Base-by-base conservation (phyloP, 192 early-diverging fungal species). In the Martensiomyces pterosporus region DNA sequence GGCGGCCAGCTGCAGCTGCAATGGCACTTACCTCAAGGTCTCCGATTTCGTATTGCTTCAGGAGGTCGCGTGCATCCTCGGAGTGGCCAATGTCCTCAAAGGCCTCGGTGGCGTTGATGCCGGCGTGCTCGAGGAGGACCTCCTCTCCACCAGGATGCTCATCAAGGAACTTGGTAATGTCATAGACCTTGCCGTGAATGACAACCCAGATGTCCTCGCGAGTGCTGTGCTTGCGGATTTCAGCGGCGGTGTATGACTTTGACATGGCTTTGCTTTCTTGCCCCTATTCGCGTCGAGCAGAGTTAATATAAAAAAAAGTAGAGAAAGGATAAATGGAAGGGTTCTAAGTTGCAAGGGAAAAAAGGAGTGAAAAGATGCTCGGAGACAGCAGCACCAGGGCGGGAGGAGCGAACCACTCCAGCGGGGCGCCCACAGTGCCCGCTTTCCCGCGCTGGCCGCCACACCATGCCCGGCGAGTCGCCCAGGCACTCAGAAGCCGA, bases 121-220 rank as follows among this genome's bases (percentile, higher is more conserved):
- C 95, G 41, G 83, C 92, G 55, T 86, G 80, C 71, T 95, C 95
- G 35, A 94, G 58, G 52, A 98, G 75, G 12, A 98, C 90, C 67
- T 98, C 95, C 75, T 95, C 95, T 64, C 95, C 95, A 65, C 95
- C 95, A 18, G 94, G 94, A 67, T 98, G 94, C 88, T 96, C 86
- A 57, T 88, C 85, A 48, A 88, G 78, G 52, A 91, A 91, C 24
- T 78, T 71, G 37, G 88, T 83, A 53, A 87, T 78, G 60, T 91
- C 80, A 65, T 87, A 88, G 36, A 92, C 90, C 50, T 87, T 87
- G 46, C 79, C 81, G 43, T 82, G 71, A 21, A 97, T 77, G 35
- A 83, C 62, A 67, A 93, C 78, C 82, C 90, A 97, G 47, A 89
- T 75, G 71, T 90, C 88, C 36, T 74, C 55, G 47, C 80, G 80